Base-by-base conservation (phyloP, 768 basidiomycete genomes). In the Rubroboletus satanas region DNA sequence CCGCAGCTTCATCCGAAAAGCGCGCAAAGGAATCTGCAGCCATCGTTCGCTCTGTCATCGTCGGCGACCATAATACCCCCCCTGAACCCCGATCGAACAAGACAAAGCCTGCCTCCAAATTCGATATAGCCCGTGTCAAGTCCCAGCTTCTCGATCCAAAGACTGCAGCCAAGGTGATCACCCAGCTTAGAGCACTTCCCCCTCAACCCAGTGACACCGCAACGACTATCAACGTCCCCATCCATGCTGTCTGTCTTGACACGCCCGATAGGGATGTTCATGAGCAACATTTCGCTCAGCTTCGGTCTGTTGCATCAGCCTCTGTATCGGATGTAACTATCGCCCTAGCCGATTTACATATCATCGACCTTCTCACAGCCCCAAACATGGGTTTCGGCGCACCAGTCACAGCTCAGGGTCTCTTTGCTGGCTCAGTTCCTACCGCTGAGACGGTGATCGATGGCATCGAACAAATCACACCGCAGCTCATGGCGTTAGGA, bases 221-320 rank as follows among this genome's bases (percentile, higher is more conserved):
- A 10, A 38, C 57, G 2, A 49, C 60, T 26, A 32, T 45, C 46
- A 68, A 68, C 49, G 64, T 73, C 4, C 88, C 88, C 21, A 88
- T 92, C 29, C 90, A 85, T 62, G 90, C 88, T 0, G 89, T 91
- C 21, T 92, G 87, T 62, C 77, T 93, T 37, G 78, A 75, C 31
- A 75, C 77, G 59, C 65, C 82, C 2, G 90, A 93, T 52, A 77
- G 68, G 8, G 87, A 90, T 61, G 80, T 79, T 29, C 75, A 88
- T 12, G 69, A 75, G 26, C 73, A 78, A n/a, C 79, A 85, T 59
- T 88, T 90, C 62, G 70, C 76, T 21, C 75, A 75, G 44, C 65
- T 89, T 26, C 66, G 77, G 17, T 75, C 73, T 49, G 71, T 84
- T 10, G 71, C 78, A 21, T 73, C 75, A 11, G 77, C 81, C 7